Percentiles rank a stretch among this genome's conserved stretches.
These are phyloP conservation scores for Diplodia mutila DNA, from an alignment of 2,329 filamentous ascomycete genomes.

Conservation along the genomic window DNA sequence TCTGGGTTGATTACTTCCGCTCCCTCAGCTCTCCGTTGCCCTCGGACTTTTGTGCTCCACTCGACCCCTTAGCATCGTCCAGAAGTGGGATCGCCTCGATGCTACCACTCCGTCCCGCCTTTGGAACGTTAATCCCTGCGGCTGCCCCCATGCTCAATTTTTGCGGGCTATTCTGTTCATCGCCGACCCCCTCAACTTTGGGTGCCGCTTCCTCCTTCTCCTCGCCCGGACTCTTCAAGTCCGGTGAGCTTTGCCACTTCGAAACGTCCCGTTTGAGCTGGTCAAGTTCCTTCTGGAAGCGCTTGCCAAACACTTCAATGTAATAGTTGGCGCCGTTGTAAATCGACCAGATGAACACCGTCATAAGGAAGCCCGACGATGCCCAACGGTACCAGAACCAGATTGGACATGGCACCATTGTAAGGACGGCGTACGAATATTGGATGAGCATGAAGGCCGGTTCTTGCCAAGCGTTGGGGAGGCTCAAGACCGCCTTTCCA, in stretches of 20 bases:
- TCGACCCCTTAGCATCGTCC: slow-evolving; percentile 48
- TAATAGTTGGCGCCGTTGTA: slow-evolving; percentile 98
- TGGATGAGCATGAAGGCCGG: slow-evolving; percentile 95
- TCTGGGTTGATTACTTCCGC: slow-evolving; percentile 18
- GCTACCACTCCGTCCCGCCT: slow-evolving; percentile 30
- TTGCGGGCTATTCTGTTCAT: slow-evolving; percentile 16
- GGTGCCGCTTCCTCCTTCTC: background rate
- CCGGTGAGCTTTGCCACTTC: slow-evolving; percentile 70
- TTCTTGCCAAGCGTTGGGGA: slow-evolving; percentile 79
- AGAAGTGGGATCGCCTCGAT: slow-evolving; percentile 64
- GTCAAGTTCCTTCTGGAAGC: slow-evolving; percentile 96
- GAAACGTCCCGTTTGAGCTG: slow-evolving; percentile 84
- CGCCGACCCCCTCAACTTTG: slow-evolving; percentile 8
- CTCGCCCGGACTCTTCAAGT: slow-evolving; percentile 20
- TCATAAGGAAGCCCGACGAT: slow-evolving; percentile 73
- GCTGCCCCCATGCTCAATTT: slow-evolving; percentile 20
- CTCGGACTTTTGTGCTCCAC: slow-evolving; percentile 24
- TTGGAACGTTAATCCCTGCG: slow-evolving; percentile 17
- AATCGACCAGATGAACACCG: slow-evolving; percentile 91
- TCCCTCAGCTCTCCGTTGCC: slow-evolving; percentile 24
- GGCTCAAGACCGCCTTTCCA: slow-evolving; percentile 78
- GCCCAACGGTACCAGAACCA: slow-evolving; percentile 92
- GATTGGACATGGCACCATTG: slow-evolving; percentile 90
- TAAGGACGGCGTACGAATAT: slow-evolving; percentile 85
- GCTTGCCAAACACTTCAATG: slow-evolving; percentile 95